Conservation (phyloP, 2,329 filamentous ascomycete species). For the Hymenoscyphus albidus region DNA sequence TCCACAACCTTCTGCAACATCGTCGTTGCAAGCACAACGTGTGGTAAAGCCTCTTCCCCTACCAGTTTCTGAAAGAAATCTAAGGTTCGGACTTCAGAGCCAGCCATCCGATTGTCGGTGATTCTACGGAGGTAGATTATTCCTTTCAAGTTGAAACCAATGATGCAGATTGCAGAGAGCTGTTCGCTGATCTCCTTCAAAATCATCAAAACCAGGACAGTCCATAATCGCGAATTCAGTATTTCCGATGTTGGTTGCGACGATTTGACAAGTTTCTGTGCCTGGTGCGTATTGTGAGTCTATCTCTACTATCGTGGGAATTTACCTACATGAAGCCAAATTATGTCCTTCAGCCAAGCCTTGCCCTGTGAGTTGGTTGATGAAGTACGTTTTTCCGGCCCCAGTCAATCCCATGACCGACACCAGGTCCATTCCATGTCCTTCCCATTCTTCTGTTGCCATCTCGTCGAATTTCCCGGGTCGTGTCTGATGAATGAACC, state of each 20-base stretch:
- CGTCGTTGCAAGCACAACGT: slow-evolving; percentile 42
- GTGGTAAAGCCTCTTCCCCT: slow-evolving; percentile 39
- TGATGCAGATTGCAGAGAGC: slow-evolving; percentile 2
- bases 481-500: background rate
- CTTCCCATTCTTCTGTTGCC: background rate
- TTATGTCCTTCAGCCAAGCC: slow-evolving; percentile 3
- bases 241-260: slow-evolving; percentile 10
- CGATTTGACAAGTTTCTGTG: slow-evolving; percentile 10
- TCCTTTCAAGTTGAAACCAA: slow-evolving; percentile 34
- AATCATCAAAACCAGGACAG: slow-evolving; percentile 44
- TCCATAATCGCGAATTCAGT: slow-evolving; percentile 35
- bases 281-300: background rate
- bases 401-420: slow-evolving; percentile 16
- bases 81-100: slow-evolving; percentile 40
- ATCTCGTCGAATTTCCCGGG: background rate
- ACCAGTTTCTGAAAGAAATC: slow-evolving; percentile 44
- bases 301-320: background rate
- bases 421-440: background rate
- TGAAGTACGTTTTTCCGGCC: slow-evolving; percentile 16
- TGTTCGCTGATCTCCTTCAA: slow-evolving; percentile 36
- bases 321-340: slow-evolving; percentile 10
- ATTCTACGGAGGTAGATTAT: slow-evolving; percentile 47
- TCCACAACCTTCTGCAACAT: slow-evolving; percentile 38
- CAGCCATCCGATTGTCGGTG: slow-evolving; percentile 39
- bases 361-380: slow-evolving; percentile 8